A percentile compares a stretch with the other conserved stretches of the same genome.
Evolutionary conservation across 1,284 basidiomycete species (phyloP).

Genomic region (Leccinum huronense): DNA sequence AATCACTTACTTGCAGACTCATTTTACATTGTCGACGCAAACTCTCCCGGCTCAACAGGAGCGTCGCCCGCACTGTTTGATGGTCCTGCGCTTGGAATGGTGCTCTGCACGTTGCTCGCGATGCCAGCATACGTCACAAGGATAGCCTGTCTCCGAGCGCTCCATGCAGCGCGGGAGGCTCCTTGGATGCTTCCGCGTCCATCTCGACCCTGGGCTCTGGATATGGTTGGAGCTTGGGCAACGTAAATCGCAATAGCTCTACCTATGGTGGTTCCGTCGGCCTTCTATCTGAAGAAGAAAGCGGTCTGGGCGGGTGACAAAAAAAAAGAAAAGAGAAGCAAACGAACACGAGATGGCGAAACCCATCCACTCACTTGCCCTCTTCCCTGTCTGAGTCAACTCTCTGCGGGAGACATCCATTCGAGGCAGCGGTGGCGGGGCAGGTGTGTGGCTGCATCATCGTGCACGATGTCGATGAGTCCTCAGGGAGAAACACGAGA

Average conservation of each 20-base stretch:
- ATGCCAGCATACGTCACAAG: conserved; percentile 74
- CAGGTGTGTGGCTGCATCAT: no score
- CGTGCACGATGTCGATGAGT: no score
- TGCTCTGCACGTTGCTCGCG: conserved; percentile 41
- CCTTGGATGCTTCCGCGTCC: conserved; percentile 59
- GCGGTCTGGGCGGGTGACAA: conserved; percentile 36
- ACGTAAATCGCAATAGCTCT: conserved; percentile 33
- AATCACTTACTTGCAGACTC: conserved; percentile 31
- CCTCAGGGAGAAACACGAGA: neutral
- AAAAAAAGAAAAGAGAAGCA: conserved; percentile 9
- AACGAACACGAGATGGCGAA: conserved; percentile 19
- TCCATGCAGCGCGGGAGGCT: conserved; percentile 72
- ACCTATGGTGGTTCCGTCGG: conserved; percentile 21
- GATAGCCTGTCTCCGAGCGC: conserved; percentile 80
- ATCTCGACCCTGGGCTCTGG: conserved; percentile 61
- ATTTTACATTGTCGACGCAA: conserved; percentile 19
- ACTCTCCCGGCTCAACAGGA: conserved; percentile 24
- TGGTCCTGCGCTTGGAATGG: conserved; percentile 56
- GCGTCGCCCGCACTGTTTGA: conserved; percentile 49
- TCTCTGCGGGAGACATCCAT: conserved; percentile 25
- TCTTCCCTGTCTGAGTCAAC: conserved; percentile 66
- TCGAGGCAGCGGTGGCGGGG: conserved; percentile 5
- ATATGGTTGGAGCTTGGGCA: conserved; percentile 31
- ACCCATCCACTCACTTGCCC: conserved; percentile 67
- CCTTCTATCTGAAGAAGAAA: conserved; percentile 28